Percentiles rank a stretch among this genome's conserved stretches.
Conservation (phyloP, 768 basidiomycete species). For the Suillus sp. region DNA sequence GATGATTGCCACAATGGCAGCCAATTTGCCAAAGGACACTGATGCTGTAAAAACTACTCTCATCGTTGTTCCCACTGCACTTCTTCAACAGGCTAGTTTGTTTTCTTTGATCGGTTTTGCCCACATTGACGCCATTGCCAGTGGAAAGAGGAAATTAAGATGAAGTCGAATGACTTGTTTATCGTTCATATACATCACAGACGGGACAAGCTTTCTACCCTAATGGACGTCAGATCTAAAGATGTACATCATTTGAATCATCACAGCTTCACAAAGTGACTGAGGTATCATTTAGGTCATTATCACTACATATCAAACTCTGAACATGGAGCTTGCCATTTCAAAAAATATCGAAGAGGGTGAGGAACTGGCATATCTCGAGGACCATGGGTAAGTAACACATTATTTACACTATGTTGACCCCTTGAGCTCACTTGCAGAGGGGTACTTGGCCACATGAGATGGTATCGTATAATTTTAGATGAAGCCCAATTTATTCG, state of each 20-base stretch:
- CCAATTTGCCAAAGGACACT: constrained; percentile 54
- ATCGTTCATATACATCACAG: constrained; percentile 73
- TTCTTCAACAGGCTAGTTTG: constrained; percentile 61
- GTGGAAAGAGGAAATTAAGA: constrained; percentile 77
- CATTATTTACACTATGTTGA: neutral
- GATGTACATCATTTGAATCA: constrained; percentile 43
- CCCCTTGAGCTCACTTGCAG: constrained; percentile 29
- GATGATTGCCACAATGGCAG: constrained; percentile 78
- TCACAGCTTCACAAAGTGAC: constrained; percentile 5
- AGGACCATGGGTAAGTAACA: constrained; percentile 48
- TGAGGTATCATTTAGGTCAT: constrained; percentile 50
- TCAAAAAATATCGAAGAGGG: constrained; percentile 48
- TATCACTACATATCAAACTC: constrained; percentile 76
- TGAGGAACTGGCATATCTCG: constrained; percentile 52
- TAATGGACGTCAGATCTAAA: constrained; percentile 49
- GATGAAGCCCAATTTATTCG: constrained; percentile 83
- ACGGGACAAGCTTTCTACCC: constrained; percentile 61
- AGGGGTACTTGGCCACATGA: constrained; percentile 60
- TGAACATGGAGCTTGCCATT: constrained; percentile 59
- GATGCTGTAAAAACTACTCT: constrained; percentile 59
- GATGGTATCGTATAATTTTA: constrained; percentile 70
- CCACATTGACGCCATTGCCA: constrained; percentile 25
- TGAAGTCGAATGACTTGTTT: constrained; percentile 65
- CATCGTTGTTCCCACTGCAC: constrained; percentile 74
- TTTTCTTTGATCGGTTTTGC: neutral